A percentile compares a stretch with the other conserved stretches of the same genome.
Evolutionary conservation across 202 grass and related monocot genomes (phyloP).

Genomic region (Digitaria exilis): DNA sequence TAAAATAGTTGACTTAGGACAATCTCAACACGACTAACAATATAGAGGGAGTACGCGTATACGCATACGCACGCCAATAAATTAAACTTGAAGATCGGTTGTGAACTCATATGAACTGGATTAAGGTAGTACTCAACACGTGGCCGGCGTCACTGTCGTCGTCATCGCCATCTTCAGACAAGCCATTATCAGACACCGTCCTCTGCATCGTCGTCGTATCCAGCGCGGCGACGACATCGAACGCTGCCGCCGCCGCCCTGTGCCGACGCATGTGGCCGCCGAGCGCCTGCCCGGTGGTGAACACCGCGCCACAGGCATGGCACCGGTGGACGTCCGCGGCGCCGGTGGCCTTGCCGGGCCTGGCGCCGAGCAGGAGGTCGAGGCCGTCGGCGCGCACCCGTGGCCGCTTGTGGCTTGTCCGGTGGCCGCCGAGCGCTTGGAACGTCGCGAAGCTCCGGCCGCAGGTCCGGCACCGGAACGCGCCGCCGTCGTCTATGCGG

Average conservation of each 20-base stretch:
- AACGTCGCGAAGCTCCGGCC: conserved; percentile 45
- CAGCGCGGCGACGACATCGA: too few species aligned
- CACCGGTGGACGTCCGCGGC: conserved; percentile 36
- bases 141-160: background rate
- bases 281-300: conserved; percentile 56
- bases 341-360: background rate
- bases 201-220: background rate
- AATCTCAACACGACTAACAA: too few species aligned
- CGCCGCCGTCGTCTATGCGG: background rate
- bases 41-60: too few species aligned
- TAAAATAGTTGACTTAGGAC: too few species aligned
- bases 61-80: too few species aligned
- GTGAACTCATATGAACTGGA: conserved; percentile 38
- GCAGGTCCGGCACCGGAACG: conserved; percentile 51
- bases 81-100: too few species aligned
- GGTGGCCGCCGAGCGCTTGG: conserved; percentile 56
- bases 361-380: conserved; percentile 48
- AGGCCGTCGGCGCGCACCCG: conserved; percentile 51
- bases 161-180: background rate
- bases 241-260: background rate
- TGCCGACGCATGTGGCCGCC: conserved; percentile 62
- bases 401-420: conserved; percentile 54
- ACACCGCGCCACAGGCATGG: conserved; percentile 27
- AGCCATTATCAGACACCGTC: background rate
- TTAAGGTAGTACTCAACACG: background rate